phyloP scores from a whole-genome alignment of 495 filamentous ascomycete species.

The Talaromyces ruber region DNA sequence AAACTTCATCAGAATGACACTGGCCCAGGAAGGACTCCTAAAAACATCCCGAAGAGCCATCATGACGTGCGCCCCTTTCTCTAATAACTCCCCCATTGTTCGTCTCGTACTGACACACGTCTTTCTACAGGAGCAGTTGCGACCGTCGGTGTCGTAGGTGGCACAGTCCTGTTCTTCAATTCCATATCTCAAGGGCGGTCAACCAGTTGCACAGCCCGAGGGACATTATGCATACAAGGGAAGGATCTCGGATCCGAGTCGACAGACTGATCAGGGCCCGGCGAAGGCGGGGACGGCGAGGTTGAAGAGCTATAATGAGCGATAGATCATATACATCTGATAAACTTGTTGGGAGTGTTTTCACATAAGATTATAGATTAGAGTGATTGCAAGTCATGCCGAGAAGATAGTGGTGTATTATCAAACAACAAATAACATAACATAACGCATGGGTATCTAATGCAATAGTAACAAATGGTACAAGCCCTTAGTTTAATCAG shows the following conservation, averaged over 20 bases:
- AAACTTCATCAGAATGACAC: background rate
- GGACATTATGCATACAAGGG: background rate
- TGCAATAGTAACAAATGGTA: conserved; percentile 2
- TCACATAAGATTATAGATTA: too few relatives aligned
- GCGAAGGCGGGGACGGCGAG: background rate
- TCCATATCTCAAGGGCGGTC: background rate
- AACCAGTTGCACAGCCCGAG: background rate
- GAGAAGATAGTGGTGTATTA: too few relatives aligned
- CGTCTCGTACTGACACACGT: background rate
- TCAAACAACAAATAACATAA: background rate
- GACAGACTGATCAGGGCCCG: conserved; percentile 7
- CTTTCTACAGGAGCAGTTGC: conserved; percentile 7
- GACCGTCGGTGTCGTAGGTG: conserved; percentile 13
- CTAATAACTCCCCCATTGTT: background rate
- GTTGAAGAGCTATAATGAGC: background rate
- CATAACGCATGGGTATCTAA: conserved; percentile 2
- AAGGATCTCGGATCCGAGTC: background rate
- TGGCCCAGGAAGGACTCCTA: background rate
- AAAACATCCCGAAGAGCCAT: background rate
- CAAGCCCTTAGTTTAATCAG: background rate
- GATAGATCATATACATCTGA: background rate
- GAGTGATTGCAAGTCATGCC: background rate
- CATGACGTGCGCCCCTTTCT: background rate
- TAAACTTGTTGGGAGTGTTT: too few relatives aligned
- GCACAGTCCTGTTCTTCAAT: conserved; percentile 11